Base-by-base conservation (phyloP, 2,329 filamentous ascomycete species). In the Westerdykella sp. region DNA sequence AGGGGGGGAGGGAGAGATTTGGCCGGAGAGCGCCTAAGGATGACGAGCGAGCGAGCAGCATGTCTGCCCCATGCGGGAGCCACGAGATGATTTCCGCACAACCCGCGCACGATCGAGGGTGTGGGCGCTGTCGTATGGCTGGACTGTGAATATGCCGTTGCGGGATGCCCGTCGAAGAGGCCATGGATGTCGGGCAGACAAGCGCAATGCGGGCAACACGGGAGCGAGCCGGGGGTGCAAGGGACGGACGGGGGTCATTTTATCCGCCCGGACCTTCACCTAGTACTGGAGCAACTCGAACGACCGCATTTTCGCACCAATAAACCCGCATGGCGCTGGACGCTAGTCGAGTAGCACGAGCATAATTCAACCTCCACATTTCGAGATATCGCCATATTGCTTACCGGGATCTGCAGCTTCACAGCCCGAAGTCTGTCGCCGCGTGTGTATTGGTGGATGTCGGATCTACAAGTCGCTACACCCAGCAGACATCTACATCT, bases 131-230 rank as follows among this genome's bases (percentile, higher is more conserved):
- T 63, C 55, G 57, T 65, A 66, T 66, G 60, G 63, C 60, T 67
- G 60, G 62, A 64, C 56, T 54, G 49, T 60, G 56, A 60, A 65
- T 58, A 63, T 62, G 63, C 61, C 63, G 62, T 62, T 56, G 25
- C 47, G 40, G 49, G 51, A 51, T 34, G 44, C 45, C 50, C 52
- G 58, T 56, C 49, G 39, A 40, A 39, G 38, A 48, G 42, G 49
- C 53, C 49, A 37, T 40, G 40, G 38, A 55, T 60, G 49, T 57
- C 50, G 54, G 53, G 51, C 49, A 43, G 53, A 53, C 53, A 21
- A 41, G 55, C 51, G 51, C 50, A 50, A 40, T 49, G 49, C 51
- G 58, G 51, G 42, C 37, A 45, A 23, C 30, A 50, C 54, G 51
- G 54, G 46, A 51, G 43, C 43, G 40, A 37, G 51, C 49, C 42